Conservation (phyloP, 768 basidiomycete genomes). For the Amanita pallidorosea region DNA sequence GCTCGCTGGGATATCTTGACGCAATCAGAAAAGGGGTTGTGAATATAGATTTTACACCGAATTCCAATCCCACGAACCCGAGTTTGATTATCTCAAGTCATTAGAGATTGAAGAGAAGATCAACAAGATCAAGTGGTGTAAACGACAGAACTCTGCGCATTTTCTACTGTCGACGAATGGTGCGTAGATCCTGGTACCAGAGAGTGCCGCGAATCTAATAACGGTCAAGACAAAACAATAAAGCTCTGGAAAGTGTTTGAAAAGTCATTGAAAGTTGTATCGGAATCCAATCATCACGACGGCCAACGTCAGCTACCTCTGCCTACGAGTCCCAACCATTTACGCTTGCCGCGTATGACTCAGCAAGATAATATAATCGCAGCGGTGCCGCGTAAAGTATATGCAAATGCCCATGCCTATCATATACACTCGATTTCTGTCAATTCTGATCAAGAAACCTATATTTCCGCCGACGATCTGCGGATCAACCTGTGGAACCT, state of each 20-base stretch:
- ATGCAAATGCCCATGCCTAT: slow-evolving; percentile 98
- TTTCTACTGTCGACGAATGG: slow-evolving; percentile 97
- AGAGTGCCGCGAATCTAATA: slow-evolving; percentile 5
- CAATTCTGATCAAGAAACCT: slow-evolving; percentile 99
- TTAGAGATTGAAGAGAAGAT: slow-evolving; percentile 99
- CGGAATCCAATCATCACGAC: slow-evolving; percentile 90
- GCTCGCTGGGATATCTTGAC: slow-evolving; percentile 12
- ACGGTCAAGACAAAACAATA: slow-evolving; percentile 87
- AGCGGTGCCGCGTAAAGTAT: slow-evolving; percentile 96
- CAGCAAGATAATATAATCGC: slow-evolving; percentile 98
- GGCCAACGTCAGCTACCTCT: slow-evolving; percentile 62
- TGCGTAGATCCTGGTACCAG: slow-evolving; percentile 25
- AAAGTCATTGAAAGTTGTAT: slow-evolving; percentile 89
- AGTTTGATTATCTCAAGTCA: slow-evolving; percentile 99
- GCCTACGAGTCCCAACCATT: slow-evolving; percentile 44
- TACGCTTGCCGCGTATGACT: slow-evolving; percentile 84
- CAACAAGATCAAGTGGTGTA: slow-evolving; percentile 99
- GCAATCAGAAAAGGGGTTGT: slow-evolving; percentile 90
- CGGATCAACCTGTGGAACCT: slow-evolving; percentile 98
- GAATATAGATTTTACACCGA: slow-evolving; percentile 99
- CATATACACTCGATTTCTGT: slow-evolving; percentile 99
- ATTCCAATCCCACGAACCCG: slow-evolving; percentile 98
- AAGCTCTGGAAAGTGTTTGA: slow-evolving; percentile 99
- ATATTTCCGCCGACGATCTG: slow-evolving; percentile 98
- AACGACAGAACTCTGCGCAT: slow-evolving; percentile 93